phyloP scores from a whole-genome alignment of 1,284 basidiomycete species.

The Pyrrhoderma noxium region DNA sequence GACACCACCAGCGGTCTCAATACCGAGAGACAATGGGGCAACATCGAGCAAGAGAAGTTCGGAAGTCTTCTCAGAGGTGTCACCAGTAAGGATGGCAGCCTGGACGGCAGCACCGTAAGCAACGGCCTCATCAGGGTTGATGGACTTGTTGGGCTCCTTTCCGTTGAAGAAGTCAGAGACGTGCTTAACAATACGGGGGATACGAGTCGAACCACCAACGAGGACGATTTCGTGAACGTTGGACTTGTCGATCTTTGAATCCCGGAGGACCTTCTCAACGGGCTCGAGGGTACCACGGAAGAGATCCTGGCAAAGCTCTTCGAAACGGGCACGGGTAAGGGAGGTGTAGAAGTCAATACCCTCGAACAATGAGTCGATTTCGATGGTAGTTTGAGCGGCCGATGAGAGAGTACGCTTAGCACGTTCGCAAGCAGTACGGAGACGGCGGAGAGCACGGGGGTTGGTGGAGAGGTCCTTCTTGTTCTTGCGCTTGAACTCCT shows the following conservation, averaged over 20 bases:
- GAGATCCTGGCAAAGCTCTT: conserved; percentile 95
- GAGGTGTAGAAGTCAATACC: conserved; percentile 99
- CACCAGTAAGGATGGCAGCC: conserved; percentile 96
- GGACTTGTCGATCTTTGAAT: conserved; percentile 96
- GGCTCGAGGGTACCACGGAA: conserved; percentile 97
- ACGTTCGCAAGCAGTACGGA: conserved; percentile 97
- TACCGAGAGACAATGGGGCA: conserved; percentile 92
- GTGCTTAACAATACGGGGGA: conserved; percentile 96
- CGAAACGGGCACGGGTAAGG: conserved; percentile 97
- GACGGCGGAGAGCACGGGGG: conserved; percentile 93
- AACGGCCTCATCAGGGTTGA: conserved; percentile 99
- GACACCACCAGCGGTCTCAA: conserved; percentile 99
- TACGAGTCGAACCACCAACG: conserved; percentile 98
- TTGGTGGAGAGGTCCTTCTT: conserved; percentile 94
- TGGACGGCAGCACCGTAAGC: conserved; percentile 99
- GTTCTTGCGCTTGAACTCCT: conserved; percentile 99
- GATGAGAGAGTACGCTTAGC: conserved; percentile 98
- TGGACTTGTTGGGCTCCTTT: conserved; percentile 92
- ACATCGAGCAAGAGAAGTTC: conserved; percentile 97
- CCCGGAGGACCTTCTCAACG: conserved; percentile 96
- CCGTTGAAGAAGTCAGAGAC: conserved; percentile 99
- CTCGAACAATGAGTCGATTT: conserved; percentile 97
- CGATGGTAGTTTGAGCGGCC: conserved; percentile 93
- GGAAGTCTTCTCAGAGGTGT: conserved; percentile 97
- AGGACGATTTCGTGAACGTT: conserved; percentile 96